These are phyloP conservation scores for Calonectria ilicicola DNA, from an alignment of 2,329 filamentous ascomycete genomes.

Conservation along the genomic window DNA sequence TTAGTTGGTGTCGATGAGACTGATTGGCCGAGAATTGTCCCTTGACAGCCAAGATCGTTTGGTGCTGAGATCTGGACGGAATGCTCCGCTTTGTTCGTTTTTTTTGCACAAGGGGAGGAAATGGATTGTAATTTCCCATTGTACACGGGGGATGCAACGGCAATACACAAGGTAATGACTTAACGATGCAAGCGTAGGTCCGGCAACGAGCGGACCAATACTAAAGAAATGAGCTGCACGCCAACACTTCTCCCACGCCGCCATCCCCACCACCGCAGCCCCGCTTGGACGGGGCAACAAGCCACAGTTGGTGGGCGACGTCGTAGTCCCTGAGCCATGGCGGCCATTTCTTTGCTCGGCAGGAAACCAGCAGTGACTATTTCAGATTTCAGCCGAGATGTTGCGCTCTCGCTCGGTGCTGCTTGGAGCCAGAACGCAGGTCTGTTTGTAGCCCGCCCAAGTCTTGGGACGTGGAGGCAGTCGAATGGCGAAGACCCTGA, in stretches of 20 bases:
- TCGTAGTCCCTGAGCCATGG: background rate
- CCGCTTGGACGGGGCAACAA: slow-evolving; percentile 13
- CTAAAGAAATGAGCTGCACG: slow-evolving; percentile 14
- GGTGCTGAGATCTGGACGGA: slow-evolving; percentile 11
- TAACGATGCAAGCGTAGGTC: slow-evolving; percentile 14
- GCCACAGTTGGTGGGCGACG: background rate
- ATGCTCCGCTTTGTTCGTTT: slow-evolving; percentile 1
- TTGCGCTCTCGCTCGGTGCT: background rate
- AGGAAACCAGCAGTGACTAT: background rate
- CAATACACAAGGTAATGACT: background rate
- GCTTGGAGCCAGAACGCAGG: background rate
- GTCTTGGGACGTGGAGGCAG: background rate
- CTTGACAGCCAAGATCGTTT: slow-evolving; percentile 2
- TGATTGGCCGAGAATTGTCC: background rate
- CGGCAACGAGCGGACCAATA: background rate
- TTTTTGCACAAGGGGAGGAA: background rate
- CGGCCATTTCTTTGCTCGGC: background rate
- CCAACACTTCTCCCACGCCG: background rate
- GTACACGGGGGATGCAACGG: background rate
- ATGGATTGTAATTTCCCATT: slow-evolving; percentile 18
- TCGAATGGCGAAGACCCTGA: background rate
- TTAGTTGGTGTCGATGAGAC: background rate
- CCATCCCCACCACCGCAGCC: background rate
- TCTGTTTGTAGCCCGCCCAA: background rate
- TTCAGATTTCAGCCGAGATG: background rate